phyloP scores from a whole-genome alignment of 495 filamentous ascomycete genomes.

The Usnea hakonensis region DNA sequence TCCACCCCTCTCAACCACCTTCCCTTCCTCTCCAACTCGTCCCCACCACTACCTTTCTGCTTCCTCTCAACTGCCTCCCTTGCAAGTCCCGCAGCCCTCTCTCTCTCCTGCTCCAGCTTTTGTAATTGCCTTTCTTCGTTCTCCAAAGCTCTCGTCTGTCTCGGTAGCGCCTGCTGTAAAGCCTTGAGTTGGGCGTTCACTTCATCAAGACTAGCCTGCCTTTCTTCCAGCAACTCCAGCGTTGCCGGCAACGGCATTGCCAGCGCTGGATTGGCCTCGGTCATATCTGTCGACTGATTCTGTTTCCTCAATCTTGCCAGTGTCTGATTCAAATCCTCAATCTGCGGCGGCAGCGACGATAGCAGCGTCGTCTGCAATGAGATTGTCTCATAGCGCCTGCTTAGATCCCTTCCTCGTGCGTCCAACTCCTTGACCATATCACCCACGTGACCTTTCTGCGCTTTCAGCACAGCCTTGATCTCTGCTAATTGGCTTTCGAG shows the following conservation, averaged over 20 bases:
- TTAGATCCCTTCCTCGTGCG: conserved; percentile 53
- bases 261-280: conserved; percentile 33
- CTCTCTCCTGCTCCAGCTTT: conserved; percentile 62
- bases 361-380: conserved; percentile 53
- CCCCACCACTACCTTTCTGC: conserved; percentile 62
- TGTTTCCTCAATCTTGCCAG: conserved; percentile 11
- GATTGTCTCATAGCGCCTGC: conserved; percentile 52
- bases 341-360: conserved; percentile 50
- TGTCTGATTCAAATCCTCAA: conserved; percentile 50
- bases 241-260: conserved; percentile 56
- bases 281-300: conserved; percentile 12
- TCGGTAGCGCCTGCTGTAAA: conserved; percentile 56
- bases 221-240: conserved; percentile 45
- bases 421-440: conserved; percentile 66
- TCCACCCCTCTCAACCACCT: conserved; percentile 75
- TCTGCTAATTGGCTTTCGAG: conserved; percentile 62
- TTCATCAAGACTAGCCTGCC: conserved; percentile 53
- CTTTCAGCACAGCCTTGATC: conserved; percentile 68
- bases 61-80: conserved; percentile 73
- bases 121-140: conserved; percentile 61
- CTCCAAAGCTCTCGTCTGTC: conserved; percentile 65
- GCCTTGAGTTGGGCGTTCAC: conserved; percentile 62
- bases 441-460: conserved; percentile 72
- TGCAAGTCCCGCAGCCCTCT: conserved; percentile 59
- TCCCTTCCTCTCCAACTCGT: conserved; percentile 75